These are phyloP conservation scores for Chaetomium tenue DNA, from an alignment of 495 filamentous ascomycete species.

Conservation along the genomic window DNA sequence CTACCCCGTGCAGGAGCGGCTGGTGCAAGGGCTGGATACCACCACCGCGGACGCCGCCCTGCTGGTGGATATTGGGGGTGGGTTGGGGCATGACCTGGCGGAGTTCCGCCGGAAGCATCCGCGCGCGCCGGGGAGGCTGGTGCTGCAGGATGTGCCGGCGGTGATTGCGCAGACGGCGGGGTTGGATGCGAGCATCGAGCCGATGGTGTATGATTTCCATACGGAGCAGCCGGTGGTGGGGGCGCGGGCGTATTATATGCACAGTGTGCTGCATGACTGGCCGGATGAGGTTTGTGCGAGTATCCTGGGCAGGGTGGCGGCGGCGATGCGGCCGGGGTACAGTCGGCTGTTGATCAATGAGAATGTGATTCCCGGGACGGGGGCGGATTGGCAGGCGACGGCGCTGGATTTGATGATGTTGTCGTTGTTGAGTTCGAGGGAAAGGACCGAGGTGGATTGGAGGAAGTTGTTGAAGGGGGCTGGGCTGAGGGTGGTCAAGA, in stretches of 20 bases:
- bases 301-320: constrained; percentile 41
- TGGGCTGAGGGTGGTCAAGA: constrained; percentile 42
- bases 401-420: constrained; percentile 38
- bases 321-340: constrained; percentile 49
- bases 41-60: constrained; percentile 31
- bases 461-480: constrained; percentile 27
- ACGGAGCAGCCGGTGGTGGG: constrained; percentile 44
- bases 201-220: constrained; percentile 40
- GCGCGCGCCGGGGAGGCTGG: constrained; percentile 40
- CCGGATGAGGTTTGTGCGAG: constrained; percentile 38
- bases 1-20: constrained; percentile 47
- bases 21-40: constrained; percentile 31
- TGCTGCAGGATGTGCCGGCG: constrained; percentile 49
- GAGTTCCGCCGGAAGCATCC: constrained; percentile 47
- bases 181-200: constrained; percentile 32
- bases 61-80: constrained; percentile 57
- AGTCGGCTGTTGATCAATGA: constrained; percentile 53
- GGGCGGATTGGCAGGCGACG: constrained; percentile 46
- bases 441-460: constrained; percentile 37
- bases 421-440: constrained; percentile 24
- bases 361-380: constrained; percentile 47
- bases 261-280: constrained; percentile 52
- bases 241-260: constrained; percentile 47
- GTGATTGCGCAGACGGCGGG: constrained; percentile 33
- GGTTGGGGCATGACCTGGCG: constrained; percentile 50